Evolutionary conservation across 1,284 basidiomycete species (phyloP).

Genomic region (Moniliophthora roreri): DNA sequence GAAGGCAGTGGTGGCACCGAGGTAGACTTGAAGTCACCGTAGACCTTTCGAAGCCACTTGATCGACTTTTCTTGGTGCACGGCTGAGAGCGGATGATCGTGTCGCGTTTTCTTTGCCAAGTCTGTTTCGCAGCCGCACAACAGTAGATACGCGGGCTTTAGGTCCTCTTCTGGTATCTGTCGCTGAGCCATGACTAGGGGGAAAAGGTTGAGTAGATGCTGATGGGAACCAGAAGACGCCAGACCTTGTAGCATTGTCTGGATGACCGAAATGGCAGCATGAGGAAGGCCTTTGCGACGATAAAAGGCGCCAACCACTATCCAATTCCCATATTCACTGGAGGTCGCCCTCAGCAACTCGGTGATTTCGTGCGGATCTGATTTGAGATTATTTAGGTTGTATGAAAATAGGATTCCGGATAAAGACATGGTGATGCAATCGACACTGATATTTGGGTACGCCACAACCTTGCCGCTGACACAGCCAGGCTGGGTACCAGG

Average conservation of each 20-base stretch:
- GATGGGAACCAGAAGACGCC: slow-evolving; percentile 3
- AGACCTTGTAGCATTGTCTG: slow-evolving; percentile 49
- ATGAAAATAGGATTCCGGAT: slow-evolving; percentile 38
- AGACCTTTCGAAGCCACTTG: slow-evolving; percentile 51
- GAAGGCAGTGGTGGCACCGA: neutral
- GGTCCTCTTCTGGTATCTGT: slow-evolving; percentile 34
- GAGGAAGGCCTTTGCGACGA: slow-evolving; percentile 44
- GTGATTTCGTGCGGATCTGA: slow-evolving; percentile 45
- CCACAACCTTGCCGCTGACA: too few species aligned
- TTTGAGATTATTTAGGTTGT: slow-evolving; percentile 41
- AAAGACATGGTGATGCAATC: slow-evolving; percentile 30
- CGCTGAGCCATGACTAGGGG: slow-evolving; percentile 38
- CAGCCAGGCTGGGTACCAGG: neutral
- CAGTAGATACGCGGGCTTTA: slow-evolving; percentile 52
- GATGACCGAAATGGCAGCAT: slow-evolving; percentile 43
- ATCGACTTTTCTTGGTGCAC: slow-evolving; percentile 40
- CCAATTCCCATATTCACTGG: slow-evolving; percentile 50
- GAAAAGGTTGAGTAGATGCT: neutral
- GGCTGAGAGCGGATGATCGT: slow-evolving; percentile 23
- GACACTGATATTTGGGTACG: slow-evolving; percentile 20
- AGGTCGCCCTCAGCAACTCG: slow-evolving; percentile 38
- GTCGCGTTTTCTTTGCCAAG: slow-evolving; percentile 33
- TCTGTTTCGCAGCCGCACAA: slow-evolving; percentile 55
- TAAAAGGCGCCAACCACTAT: slow-evolving; percentile 54
- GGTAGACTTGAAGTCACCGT: slow-evolving; percentile 30